Percentiles rank a stretch among this genome's conserved stretches.
These are phyloP conservation scores for Apophysomyces trapeziformis DNA, from an alignment of 371 early-diverging fungal species.

Conservation along the genomic window DNA sequence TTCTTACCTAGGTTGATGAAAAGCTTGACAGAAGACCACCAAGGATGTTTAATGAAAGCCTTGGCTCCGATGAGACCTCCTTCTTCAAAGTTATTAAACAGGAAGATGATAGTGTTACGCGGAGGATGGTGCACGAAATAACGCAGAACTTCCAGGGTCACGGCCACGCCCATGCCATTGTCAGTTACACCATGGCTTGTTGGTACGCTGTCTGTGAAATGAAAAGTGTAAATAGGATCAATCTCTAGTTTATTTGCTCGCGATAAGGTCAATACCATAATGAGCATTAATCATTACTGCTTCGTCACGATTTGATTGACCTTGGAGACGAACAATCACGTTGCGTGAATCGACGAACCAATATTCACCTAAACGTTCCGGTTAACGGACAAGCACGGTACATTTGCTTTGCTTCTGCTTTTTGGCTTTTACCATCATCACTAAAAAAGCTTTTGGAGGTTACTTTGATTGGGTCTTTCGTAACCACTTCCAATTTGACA, in stretches of 20 bases:
- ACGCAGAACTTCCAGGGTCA: conserved; percentile 71
- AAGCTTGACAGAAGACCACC: conserved; percentile 71
- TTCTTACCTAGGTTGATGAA: conserved; percentile 79
- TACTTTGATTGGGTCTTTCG: conserved; percentile 38
- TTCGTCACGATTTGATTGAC: conserved; percentile 41
- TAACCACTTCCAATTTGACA: conserved; percentile 46
- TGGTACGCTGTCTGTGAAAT: conserved; percentile 67
- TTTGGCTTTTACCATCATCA: conserved; percentile 31
- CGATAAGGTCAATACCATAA: conserved; percentile 45
- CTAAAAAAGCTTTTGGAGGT: conserved; percentile 32
- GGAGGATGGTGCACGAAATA: conserved; percentile 64
- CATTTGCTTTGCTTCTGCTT: background rate
- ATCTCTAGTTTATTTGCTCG: background rate
- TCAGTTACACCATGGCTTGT: conserved; percentile 85
- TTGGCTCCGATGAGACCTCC: conserved; percentile 75
- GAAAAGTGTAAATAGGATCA: background rate
- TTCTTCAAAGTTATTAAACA: conserved; percentile 91
- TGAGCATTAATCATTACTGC: conserved; percentile 60
- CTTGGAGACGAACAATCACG: conserved; percentile 52
- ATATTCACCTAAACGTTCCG: conserved; percentile 35
- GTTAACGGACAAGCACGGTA: background rate
- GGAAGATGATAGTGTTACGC: conserved; percentile 70
- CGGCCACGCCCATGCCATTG: conserved; percentile 79
- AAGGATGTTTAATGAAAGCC: conserved; percentile 77
- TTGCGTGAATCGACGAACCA: conserved; percentile 57